Evolutionary conservation across 73 alveolate species (phyloP).

Genomic region (Paramecium caudatum): DNA sequence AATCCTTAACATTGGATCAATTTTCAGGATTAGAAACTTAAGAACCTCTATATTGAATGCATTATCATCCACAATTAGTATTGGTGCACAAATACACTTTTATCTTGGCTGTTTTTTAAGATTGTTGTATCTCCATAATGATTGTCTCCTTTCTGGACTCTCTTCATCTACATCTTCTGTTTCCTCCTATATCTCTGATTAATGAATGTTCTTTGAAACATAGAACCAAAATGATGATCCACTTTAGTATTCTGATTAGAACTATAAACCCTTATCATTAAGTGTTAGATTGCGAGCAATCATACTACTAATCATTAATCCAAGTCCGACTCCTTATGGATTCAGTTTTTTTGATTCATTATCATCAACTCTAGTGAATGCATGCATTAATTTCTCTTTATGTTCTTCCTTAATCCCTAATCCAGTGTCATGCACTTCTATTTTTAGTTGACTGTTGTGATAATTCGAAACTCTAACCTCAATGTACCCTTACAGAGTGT

Average conservation of each 20-base stretch:
- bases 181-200: slow-evolving; percentile 36
- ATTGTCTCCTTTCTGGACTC: slow-evolving; percentile 49
- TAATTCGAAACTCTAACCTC: slow-evolving; percentile 20
- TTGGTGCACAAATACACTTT: slow-evolving; percentile 37
- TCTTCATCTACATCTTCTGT: slow-evolving; percentile 27
- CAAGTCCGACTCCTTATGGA: slow-evolving; percentile 71
- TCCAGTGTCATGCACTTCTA: slow-evolving; percentile 74
- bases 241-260: background rate
- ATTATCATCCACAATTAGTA: slow-evolving; percentile 59
- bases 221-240: slow-evolving; percentile 53
- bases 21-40: background rate
- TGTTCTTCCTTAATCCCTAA: slow-evolving; percentile 70
- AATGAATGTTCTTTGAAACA: slow-evolving; percentile 21
- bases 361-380: slow-evolving; percentile 38
- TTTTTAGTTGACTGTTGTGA: background rate
- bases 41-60: slow-evolving; percentile 67
- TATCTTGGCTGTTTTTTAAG: background rate
- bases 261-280: slow-evolving; percentile 32
- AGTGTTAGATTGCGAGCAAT: slow-evolving; percentile 22
- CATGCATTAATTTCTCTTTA: slow-evolving; percentile 51
- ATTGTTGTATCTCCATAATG: slow-evolving; percentile 42
- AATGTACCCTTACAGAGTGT: slow-evolving; percentile 61
- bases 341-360: slow-evolving; percentile 50
- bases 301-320: slow-evolving; percentile 67
- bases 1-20: background rate